phyloP scores from a whole-genome alignment of 108 stramenopile genomes.

The Pseudonitzschia multiseries region DNA sequence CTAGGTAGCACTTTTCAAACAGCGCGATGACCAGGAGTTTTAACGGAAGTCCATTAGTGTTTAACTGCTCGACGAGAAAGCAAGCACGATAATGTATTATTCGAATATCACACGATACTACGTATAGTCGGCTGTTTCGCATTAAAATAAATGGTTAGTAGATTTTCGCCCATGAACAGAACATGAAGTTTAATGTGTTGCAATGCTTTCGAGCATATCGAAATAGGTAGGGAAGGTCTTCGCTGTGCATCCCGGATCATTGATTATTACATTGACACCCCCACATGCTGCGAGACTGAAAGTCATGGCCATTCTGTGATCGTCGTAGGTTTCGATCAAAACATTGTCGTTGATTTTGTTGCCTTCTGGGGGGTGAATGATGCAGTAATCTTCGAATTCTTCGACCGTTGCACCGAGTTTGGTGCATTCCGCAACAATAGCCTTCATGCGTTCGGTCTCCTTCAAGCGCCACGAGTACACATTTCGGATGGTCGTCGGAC shows the following conservation, averaged over 20 bases:
- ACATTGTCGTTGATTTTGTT: conserved; percentile 88
- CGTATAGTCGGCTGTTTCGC: background rate
- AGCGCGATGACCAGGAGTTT: background rate
- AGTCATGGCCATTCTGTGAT: conserved; percentile 98
- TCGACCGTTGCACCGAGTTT: conserved; percentile 94
- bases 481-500: conserved; percentile 95
- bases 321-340: conserved; percentile 97
- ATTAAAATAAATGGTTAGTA: background rate
- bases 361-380: conserved; percentile 86
- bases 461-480: conserved; percentile 98
- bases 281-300: conserved; percentile 96
- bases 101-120: too few species aligned
- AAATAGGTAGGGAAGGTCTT: conserved; percentile 99
- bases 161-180: background rate
- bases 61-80: too few species aligned
- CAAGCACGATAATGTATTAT: too few species aligned
- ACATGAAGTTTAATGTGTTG: conserved; percentile 34
- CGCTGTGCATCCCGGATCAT: conserved; percentile 94
- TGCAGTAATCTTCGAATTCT: conserved; percentile 93
- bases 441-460: conserved; percentile 98
- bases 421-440: conserved; percentile 96
- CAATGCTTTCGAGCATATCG: conserved; percentile 86
- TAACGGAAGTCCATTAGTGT: too few species aligned
- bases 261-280: conserved; percentile 91
- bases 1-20: conserved; percentile 21